These are phyloP conservation scores for Candida pseudoviswanathii DNA, from an alignment of 1,139 yeast species.

Conservation along the genomic window DNA sequence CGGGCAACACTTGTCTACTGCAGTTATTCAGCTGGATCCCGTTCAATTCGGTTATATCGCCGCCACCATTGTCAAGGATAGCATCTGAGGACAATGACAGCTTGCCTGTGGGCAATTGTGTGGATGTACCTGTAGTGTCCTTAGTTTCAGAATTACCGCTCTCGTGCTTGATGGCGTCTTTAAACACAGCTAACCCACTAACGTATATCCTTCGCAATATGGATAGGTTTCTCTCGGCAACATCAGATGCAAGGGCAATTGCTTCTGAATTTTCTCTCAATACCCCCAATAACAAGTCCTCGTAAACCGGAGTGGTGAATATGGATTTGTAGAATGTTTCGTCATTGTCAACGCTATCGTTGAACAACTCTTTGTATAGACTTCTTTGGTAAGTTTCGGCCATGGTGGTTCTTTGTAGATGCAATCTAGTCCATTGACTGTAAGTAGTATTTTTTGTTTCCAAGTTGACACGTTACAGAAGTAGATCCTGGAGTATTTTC, in stretches of 20 bases:
- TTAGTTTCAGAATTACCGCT: not conserved
- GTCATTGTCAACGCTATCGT: conserved; percentile 21
- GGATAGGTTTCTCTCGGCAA: conserved; percentile 8
- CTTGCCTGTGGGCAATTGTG: not conserved
- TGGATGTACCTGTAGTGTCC: not conserved
- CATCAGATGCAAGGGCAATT: conserved; percentile 5
- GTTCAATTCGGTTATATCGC: conserved; percentile 25
- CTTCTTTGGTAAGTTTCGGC: conserved; percentile 18
- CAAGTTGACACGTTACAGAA: not conserved
- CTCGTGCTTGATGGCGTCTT: conserved; percentile 17
- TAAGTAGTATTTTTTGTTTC: not conserved
- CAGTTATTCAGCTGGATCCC: conserved; percentile 16
- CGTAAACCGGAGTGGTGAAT: conserved; percentile 30
- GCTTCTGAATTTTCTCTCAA: conserved; percentile 26
- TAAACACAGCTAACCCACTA: conserved; percentile 23
- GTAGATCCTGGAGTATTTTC: not conserved
- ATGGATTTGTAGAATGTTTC: conserved; percentile 25
- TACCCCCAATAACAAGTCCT: conserved; percentile 26
- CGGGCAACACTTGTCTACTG: conserved; percentile 10
- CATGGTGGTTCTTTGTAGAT: conserved; percentile 10
- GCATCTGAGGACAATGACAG: not conserved
- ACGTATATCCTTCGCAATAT: conserved; percentile 22
- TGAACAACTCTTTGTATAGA: conserved; percentile 30
- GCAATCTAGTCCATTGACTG: too few species aligned
- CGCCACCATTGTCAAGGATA: conserved; percentile 23